Base-by-base conservation (phyloP, 1,284 basidiomycete species). In the Fomitopsis pinicola region DNA sequence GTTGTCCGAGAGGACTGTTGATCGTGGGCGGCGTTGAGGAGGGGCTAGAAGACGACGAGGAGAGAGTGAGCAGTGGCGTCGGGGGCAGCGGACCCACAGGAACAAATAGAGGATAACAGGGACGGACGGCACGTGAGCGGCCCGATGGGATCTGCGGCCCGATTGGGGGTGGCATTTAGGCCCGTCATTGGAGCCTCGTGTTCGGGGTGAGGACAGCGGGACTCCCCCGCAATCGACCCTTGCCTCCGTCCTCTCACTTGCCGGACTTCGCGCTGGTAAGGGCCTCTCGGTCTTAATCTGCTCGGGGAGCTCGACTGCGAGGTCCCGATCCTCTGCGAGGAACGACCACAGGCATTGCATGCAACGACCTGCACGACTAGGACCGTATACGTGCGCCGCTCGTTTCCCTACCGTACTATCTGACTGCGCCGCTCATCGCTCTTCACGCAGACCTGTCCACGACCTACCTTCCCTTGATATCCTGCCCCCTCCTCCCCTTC, bases 201-300 rank as follows among this genome's bases (percentile, higher is more conserved):
- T 67, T 58, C 42, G 44, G 55, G 62, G 68, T 62, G 67, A 68
- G 68, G 64, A 59, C 58, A 62, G 67, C 22, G 55, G 48, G 62
- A 62, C 57, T 50, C 57, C 55, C 62, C 62, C 59, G 60, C 58
- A 59, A 65, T 64, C 57, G 59, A 55, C 50, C 30, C 64, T 61
- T 66, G 52, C 50, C 59, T 59, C 63, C 57, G 63, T 65, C 67
- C 64, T 60, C 62, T 60, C 64, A 60, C 63, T 59, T 59, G 63
- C 54, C 63, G 60, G 68, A 66, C 62, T 54, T 62, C 38, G 68
- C 67, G 64, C 65, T 64, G 64, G 60, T 63, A 58, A 68, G 71
- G 71, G 64, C 71, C 71, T 69, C 69, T 61, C 67, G 69, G 69
- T 69, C 68, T 66, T 68, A 70, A 71, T 69, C 70, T 70, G 71